Evolutionary conservation across 352 stramenopile species (phyloP).

Genomic region (Globisporangium parvum): DNA sequence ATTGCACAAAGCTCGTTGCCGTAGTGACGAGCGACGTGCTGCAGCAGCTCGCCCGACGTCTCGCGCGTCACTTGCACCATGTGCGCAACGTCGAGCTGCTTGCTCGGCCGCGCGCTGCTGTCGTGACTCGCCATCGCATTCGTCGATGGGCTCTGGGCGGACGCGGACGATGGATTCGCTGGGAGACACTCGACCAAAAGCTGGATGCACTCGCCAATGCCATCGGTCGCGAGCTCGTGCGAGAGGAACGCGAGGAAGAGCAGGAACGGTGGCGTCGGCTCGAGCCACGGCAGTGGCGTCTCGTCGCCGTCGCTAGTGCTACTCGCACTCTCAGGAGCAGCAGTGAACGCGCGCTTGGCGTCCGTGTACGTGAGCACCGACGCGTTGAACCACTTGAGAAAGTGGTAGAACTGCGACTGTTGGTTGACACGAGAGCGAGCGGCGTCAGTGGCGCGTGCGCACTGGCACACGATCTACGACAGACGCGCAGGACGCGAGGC

Average conservation of each 20-base stretch:
- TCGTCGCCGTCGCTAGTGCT: constrained; percentile 17
- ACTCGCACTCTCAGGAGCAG: neutral
- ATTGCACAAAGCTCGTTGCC: constrained; percentile 46
- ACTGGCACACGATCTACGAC: neutral
- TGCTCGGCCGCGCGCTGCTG: neutral
- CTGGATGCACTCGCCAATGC: constrained; percentile 67
- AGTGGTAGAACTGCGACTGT: constrained; percentile 71
- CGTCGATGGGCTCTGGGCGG: neutral
- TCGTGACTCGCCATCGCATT: neutral
- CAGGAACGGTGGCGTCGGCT: constrained; percentile 58
- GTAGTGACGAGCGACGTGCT: constrained; percentile 58
- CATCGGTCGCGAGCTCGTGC: constrained; percentile 50
- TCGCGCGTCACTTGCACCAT: constrained; percentile 76
- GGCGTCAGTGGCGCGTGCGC: neutral
- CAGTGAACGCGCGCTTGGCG: constrained; percentile 47
- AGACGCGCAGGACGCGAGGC: neutral
- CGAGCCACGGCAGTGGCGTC: constrained; percentile 44
- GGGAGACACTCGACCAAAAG: constrained; percentile 68
- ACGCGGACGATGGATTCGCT: constrained; percentile 11
- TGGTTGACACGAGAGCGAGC: constrained; percentile 3
- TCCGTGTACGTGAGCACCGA: constrained; percentile 64
- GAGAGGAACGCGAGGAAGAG: constrained; percentile 70
- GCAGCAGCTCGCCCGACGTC: constrained; percentile 46
- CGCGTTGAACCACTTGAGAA: constrained; percentile 77
- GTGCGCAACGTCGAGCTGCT: constrained; percentile 47